A percentile compares a stretch with the other conserved stretches of the same genome.
phyloP scores from a whole-genome alignment of 2,329 filamentous ascomycete species.

The Venturia asperata region DNA sequence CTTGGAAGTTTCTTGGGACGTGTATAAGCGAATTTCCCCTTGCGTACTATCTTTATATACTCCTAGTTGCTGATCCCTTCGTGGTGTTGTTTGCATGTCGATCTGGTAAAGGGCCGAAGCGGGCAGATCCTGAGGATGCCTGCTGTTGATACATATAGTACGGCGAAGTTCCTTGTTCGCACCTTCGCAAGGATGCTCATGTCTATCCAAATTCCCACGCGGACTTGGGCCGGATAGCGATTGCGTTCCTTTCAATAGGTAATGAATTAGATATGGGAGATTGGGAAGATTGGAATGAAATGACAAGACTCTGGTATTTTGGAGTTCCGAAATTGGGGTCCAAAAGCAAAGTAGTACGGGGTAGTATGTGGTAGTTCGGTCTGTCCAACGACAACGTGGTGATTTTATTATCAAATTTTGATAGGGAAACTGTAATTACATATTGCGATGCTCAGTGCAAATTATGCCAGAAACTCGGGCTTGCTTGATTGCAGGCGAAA shows the following conservation, averaged over 20 bases:
- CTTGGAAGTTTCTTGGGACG: not conserved
- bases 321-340: not conserved
- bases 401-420: not conserved
- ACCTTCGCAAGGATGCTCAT: not conserved
- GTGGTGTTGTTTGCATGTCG: not conserved
- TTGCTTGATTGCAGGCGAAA: too few relatives aligned
- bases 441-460: too few relatives aligned
- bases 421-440: not conserved
- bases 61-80: not conserved
- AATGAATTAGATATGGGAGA: not conserved
- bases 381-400: not conserved
- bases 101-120: slow-evolving; percentile 1
- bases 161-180: not conserved
- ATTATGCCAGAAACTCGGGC: too few relatives aligned
- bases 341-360: not conserved
- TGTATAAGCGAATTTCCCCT: not conserved
- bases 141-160: not conserved
- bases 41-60: not conserved
- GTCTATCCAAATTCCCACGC: too few relatives aligned
- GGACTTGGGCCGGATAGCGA: too few relatives aligned
- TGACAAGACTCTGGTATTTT: not conserved
- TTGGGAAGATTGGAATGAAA: not conserved
- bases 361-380: not conserved
- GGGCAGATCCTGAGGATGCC: not conserved
- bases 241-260: not conserved